These are phyloP conservation scores for Coffea eugenioides DNA, from an alignment of 257 asterid species.

Conservation along the genomic window DNA sequence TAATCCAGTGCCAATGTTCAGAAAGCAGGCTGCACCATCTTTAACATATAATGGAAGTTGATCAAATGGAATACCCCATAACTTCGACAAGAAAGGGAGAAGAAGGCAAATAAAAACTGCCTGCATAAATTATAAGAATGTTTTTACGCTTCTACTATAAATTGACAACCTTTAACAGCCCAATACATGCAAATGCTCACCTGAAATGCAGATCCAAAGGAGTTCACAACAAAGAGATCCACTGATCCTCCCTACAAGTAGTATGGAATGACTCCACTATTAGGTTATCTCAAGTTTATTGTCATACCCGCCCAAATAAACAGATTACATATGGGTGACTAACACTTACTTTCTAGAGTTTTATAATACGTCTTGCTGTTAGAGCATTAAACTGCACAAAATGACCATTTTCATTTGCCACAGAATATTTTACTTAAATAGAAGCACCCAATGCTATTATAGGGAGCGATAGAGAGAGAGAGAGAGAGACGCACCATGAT, in stretches of 20 bases:
- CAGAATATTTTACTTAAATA: neutral
- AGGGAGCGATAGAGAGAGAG: neutral
- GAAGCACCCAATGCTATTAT: neutral
- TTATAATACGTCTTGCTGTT: neutral
- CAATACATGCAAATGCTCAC: constrained; percentile 23
- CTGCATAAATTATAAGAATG: constrained; percentile 38
- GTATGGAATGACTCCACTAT: neutral
- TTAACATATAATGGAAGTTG: constrained; percentile 75
- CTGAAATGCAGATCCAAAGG: constrained; percentile 96
- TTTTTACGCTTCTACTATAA: constrained; percentile 29
- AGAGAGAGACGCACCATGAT: neutral
- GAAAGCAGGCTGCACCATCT: constrained; percentile 97
- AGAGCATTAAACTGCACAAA: neutral
- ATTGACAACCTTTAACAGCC: neutral
- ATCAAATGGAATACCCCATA: constrained; percentile 88
- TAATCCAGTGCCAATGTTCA: constrained; percentile 71
- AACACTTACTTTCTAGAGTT: neutral
- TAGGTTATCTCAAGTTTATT: neutral
- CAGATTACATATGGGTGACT: neutral
- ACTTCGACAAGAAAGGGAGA: constrained; percentile 87
- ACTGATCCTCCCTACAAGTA: constrained; percentile 64
- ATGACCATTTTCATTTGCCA: neutral
- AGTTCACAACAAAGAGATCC: constrained; percentile 89
- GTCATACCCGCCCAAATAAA: neutral
- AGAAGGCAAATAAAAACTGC: constrained; percentile 86